These are phyloP conservation scores for Metschnikowia borealis DNA, from an alignment of 805 yeast genomes.

Conservation along the genomic window DNA sequence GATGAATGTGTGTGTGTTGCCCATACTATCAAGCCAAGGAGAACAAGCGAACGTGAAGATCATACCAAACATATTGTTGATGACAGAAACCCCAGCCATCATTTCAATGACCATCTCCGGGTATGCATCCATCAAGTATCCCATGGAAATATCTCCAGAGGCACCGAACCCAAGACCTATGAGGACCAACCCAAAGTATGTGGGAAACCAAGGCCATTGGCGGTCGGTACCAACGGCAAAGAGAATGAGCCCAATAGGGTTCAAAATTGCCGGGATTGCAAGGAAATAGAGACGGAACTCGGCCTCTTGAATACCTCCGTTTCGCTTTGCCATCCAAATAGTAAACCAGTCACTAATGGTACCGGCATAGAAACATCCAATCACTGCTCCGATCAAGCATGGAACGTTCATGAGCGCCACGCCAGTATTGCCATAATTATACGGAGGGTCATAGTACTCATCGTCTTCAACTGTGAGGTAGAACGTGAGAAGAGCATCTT, in stretches of 20 bases:
- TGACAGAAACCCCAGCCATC: constrained; percentile 64
- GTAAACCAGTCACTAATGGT: constrained; percentile 56
- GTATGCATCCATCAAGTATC: constrained; percentile 62
- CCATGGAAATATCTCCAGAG: constrained; percentile 67
- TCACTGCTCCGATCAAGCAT: constrained; percentile 57
- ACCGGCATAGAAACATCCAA: constrained; percentile 68
- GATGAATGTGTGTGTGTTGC: constrained; percentile 56
- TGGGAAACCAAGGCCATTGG: constrained; percentile 48
- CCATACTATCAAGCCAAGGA: constrained; percentile 53
- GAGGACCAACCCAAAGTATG: constrained; percentile 59
- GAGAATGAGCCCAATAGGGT: constrained; percentile 59
- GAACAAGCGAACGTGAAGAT: constrained; percentile 65
- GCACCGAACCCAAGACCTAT: constrained; percentile 70
- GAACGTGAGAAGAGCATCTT: constrained; percentile 71
- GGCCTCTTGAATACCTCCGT: constrained; percentile 60
- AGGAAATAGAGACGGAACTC: constrained; percentile 60
- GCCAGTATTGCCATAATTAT: constrained; percentile 58
- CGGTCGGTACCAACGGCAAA: constrained; percentile 65
- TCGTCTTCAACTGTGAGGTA: constrained; percentile 73
- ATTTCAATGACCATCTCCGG: constrained; percentile 69
- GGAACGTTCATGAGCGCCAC: constrained; percentile 78
- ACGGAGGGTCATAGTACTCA: constrained; percentile 61
- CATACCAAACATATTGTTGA: constrained; percentile 62
- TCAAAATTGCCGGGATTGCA: constrained; percentile 50
- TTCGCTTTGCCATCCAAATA: constrained; percentile 55